Evolutionary conservation across 2,329 filamentous ascomycete genomes (phyloP).

Genomic region (Pseudogymnoascus pannorum): DNA sequence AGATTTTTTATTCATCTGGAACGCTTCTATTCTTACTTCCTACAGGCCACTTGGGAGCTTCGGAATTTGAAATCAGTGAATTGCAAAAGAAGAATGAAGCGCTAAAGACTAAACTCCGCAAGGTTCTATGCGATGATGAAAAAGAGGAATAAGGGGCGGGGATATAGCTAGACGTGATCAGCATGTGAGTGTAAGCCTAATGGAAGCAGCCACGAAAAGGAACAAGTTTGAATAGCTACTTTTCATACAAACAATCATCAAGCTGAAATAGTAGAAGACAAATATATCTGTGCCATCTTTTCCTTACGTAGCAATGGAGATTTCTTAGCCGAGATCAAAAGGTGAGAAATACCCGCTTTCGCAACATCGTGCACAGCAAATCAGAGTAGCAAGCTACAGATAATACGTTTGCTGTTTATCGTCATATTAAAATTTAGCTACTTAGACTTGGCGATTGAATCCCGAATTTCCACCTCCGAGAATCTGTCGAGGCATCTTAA

Average conservation of each 20-base stretch:
- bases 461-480: background rate
- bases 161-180: background rate
- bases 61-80: background rate
- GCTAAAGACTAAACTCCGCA: background rate
- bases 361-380: background rate
- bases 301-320: background rate
- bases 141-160: background rate
- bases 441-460: background rate
- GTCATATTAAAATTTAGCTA: background rate
- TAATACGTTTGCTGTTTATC: background rate
- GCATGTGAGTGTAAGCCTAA: background rate
- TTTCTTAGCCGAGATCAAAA: too few relatives aligned
- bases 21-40: background rate
- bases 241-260: background rate
- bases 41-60: background rate
- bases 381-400: background rate
- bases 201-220: background rate
- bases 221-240: background rate
- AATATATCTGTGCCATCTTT: background rate
- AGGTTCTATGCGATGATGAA: background rate
- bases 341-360: too few relatives aligned
- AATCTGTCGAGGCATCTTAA: background rate
- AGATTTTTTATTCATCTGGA: background rate
- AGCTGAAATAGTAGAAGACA: background rate
- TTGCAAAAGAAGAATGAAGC: background rate